These are phyloP conservation scores for Pichia thaimueangensis DNA, from an alignment of 805 yeast species.

Conservation along the genomic window DNA sequence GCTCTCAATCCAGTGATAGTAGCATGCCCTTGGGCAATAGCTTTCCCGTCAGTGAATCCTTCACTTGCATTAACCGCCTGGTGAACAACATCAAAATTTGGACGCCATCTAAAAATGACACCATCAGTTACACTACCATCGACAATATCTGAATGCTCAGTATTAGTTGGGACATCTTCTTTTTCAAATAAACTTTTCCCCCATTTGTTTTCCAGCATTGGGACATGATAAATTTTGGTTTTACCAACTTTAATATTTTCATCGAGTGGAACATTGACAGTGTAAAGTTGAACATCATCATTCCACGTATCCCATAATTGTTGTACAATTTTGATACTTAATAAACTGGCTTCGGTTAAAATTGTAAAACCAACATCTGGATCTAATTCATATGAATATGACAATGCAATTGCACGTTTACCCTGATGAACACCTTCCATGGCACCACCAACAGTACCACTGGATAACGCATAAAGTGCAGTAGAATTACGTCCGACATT, in stretches of 20 bases:
- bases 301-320: slow-evolving; percentile 58
- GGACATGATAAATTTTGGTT: slow-evolving; percentile 65
- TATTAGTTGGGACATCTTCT: slow-evolving; percentile 14
- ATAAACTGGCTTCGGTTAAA: slow-evolving; percentile 57
- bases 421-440: slow-evolving; percentile 83
- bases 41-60: slow-evolving; percentile 62
- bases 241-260: slow-evolving; percentile 41
- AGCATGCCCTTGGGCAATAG: slow-evolving; percentile 55
- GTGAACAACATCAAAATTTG: slow-evolving; percentile 68
- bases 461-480: slow-evolving; percentile 79
- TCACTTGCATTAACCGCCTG: slow-evolving; percentile 38
- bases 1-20: slow-evolving; percentile 71
- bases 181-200: slow-evolving; percentile 26
- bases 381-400: slow-evolving; percentile 69
- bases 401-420: slow-evolving; percentile 68
- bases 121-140: slow-evolving; percentile 38
- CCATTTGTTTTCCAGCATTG: slow-evolving; percentile 83
- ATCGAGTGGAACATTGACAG: slow-evolving; percentile 80
- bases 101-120: slow-evolving; percentile 70
- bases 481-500: slow-evolving; percentile 92
- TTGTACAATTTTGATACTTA: slow-evolving; percentile 58
- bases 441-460: slow-evolving; percentile 97
- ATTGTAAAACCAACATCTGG: slow-evolving; percentile 41
- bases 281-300: slow-evolving; percentile 57
- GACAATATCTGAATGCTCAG: slow-evolving; percentile 36